Evolutionary conservation across 192 early-diverging fungal species (phyloP), one percentile per base, ranked within the genome.

Genomic region (Coemansia sp.): DNA sequence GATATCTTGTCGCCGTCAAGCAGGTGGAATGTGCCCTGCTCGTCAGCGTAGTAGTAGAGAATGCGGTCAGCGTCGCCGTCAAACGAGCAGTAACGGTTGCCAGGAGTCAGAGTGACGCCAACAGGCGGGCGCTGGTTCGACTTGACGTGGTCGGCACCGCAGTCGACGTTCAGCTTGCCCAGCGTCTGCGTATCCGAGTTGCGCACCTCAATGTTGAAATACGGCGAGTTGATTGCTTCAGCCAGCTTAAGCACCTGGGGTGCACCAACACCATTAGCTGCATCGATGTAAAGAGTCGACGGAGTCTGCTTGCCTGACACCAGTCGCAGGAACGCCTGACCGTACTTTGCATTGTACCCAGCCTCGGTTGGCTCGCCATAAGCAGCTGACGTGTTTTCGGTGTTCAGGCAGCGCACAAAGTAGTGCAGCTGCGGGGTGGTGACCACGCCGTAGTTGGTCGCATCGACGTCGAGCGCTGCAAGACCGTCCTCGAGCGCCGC

Each of bases 1-100:
- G 96, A 90, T 80, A 99, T 98, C 75, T 97, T 98, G 81, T 99
- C 97, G 64, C 97, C 97, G 71, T 99, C 97, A 68, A 99, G 85
- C 44, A 99, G 81, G 52, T 83, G 83, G 87, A 99, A 99, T 19
- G 75, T 69, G 42, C 82, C 76, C 84, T 64, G 51, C 41, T 86
- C 81, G 57, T 93, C 89, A 22, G 75, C 69, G 57, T 92, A 99
- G 81, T 95, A 99, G 82, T 87, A 99, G 24, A 99, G 92, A 40
- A 99, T 86, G 56, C 97, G 91, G 71, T 99, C 97, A 46, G 97
- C 97, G 71, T 99, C 97, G 63, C 97, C 97, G 71, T 99, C 97
- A 55, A 95, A 85, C 22, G 96, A 96, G 62, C 86, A 87, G 55
- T 82, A 92, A 59, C 93, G 87, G 46, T 87, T 80, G n/a, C 84